Evolutionary conservation across 768 basidiomycete genomes (phyloP).

Genomic region (Suillus hirtellus): DNA sequence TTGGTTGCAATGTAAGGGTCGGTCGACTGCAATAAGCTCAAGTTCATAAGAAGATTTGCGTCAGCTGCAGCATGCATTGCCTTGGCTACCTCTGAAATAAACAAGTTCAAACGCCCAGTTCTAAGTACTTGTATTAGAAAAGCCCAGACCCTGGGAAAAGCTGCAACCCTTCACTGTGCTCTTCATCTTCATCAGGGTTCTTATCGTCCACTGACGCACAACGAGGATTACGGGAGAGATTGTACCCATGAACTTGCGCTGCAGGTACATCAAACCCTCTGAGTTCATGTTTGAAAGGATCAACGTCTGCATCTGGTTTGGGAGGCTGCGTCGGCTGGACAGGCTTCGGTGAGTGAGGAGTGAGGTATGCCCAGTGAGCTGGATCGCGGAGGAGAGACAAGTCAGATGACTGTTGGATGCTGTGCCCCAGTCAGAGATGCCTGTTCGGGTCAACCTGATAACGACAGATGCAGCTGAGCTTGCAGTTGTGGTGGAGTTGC

Average conservation of each 20-base stretch:
- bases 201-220: slow-evolving; percentile 28
- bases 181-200: slow-evolving; percentile 20
- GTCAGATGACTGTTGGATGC: neutral
- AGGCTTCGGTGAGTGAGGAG: slow-evolving; percentile 13
- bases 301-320: slow-evolving; percentile 32
- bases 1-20: too few relatives aligned
- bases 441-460: slow-evolving; percentile 7
- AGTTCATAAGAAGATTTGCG: too few relatives aligned
- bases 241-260: slow-evolving; percentile 16
- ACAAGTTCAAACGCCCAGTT: neutral
- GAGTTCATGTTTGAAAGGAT: slow-evolving; percentile 34
- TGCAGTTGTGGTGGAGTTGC: slow-evolving; percentile 19
- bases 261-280: slow-evolving; percentile 19
- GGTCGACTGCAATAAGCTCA: too few relatives aligned
- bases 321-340: slow-evolving; percentile 19
- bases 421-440: neutral
- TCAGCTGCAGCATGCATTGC: too few relatives aligned
- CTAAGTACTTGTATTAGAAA: slow-evolving; percentile 28
- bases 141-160: slow-evolving; percentile 46
- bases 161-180: slow-evolving; percentile 34
- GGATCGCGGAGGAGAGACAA: slow-evolving; percentile 1
- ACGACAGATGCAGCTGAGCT: slow-evolving; percentile 13
- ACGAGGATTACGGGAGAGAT: slow-evolving; percentile 24
- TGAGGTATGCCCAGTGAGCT: slow-evolving; percentile 12
- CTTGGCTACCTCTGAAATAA: neutral